Percentiles rank a stretch among this genome's conserved stretches.
Evolutionary conservation across 306 rosid species (phyloP).

Genomic region (Castanopsis chinensis): DNA sequence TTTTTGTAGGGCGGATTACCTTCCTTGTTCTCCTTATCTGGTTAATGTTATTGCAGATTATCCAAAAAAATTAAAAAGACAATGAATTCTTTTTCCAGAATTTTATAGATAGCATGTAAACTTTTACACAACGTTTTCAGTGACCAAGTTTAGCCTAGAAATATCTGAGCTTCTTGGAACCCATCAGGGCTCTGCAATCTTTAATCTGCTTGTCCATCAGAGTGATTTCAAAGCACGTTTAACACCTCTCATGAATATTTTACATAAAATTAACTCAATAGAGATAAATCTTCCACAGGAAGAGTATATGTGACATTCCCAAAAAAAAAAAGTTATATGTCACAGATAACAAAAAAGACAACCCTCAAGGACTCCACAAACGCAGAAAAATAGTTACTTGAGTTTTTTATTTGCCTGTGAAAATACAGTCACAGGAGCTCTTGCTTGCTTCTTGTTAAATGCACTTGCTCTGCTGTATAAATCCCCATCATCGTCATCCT

Average conservation of each 20-base stretch:
- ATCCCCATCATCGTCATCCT: conserved; percentile 39
- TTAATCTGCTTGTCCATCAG: neutral
- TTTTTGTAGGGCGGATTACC: too few species aligned
- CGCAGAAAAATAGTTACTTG: conserved; percentile 23
- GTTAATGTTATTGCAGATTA: too few species aligned
- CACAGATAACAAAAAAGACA: neutral
- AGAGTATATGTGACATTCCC: too few species aligned
- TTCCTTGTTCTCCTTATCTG: too few species aligned
- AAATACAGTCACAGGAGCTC: conserved; percentile 23
- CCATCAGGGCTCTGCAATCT: too few species aligned
- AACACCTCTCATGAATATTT: neutral
- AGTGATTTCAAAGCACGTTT: too few species aligned
- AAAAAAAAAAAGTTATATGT: neutral
- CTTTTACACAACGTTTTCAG: neutral
- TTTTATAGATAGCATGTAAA: neutral
- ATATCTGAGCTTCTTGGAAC: too few species aligned
- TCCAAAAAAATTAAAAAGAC: too few species aligned
- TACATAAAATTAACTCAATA: neutral
- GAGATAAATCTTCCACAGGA: neutral
- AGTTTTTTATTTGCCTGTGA: conserved; percentile 45
- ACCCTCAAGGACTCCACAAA: neutral
- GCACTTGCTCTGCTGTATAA: conserved; percentile 63
- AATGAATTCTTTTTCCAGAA: neutral
- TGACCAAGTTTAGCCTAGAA: neutral
- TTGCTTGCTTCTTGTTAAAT: conserved; percentile 59